Evolutionary conservation across 2,329 filamentous ascomycete species (phyloP).

Genomic region (Corniculantispora saksenae): DNA sequence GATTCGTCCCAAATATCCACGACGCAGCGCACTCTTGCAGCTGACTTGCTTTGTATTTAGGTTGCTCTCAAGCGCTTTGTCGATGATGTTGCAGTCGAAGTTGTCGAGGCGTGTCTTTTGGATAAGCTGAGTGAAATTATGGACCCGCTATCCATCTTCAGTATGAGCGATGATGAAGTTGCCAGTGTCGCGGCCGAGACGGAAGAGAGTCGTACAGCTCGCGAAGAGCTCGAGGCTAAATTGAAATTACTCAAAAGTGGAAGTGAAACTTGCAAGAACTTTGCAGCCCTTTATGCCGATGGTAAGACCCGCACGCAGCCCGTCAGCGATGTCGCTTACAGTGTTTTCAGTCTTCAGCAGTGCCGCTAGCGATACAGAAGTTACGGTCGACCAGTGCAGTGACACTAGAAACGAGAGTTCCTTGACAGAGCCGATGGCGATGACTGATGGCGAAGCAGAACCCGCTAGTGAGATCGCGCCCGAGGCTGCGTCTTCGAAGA

Average conservation of each 20-base stretch:
- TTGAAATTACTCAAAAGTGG: not conserved
- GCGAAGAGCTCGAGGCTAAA: not conserved
- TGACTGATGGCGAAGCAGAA: too few species aligned
- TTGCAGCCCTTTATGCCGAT: not conserved
- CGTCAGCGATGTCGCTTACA: too few species aligned
- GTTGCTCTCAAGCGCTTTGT: slow-evolving; percentile 26
- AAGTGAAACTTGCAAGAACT: slow-evolving; percentile 4
- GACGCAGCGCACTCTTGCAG: not conserved
- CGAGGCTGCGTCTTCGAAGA: too few species aligned
- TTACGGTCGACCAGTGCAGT: too few species aligned
- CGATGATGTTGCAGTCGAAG: slow-evolving; percentile 28
- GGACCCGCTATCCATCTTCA: slow-evolving; percentile 22
- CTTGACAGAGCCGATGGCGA: too few species aligned
- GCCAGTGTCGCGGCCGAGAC: slow-evolving; percentile 26
- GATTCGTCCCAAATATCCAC: too few species aligned
- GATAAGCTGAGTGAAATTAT: slow-evolving; percentile 24
- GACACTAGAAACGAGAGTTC: too few species aligned
- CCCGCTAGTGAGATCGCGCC: too few species aligned
- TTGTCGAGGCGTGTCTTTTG: slow-evolving; percentile 27
- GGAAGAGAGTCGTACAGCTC: not conserved
- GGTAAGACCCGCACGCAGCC: too few species aligned
- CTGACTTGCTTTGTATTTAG: slow-evolving; percentile 15
- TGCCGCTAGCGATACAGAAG: too few species aligned
- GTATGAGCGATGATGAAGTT: slow-evolving; percentile 25
- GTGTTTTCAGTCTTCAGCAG: too few species aligned